These are phyloP conservation scores for Camelina laxa DNA, from an alignment of 345 rosid species.

Conservation along the genomic window DNA sequence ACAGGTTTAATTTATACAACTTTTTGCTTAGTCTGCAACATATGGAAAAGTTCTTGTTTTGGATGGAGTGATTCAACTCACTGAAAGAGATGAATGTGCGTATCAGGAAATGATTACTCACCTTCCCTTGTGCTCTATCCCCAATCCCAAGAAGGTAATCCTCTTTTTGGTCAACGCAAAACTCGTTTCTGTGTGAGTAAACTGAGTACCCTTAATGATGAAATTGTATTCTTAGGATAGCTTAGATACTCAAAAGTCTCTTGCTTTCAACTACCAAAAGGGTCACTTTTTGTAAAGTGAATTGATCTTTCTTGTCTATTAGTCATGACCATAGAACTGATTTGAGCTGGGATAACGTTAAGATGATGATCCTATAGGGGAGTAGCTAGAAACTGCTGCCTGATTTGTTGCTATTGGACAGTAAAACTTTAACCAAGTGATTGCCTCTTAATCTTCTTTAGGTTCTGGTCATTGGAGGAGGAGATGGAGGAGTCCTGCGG, in stretches of 20 bases:
- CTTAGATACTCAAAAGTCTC: not conserved
- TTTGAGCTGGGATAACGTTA: not conserved
- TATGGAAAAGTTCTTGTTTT: conserved; percentile 93
- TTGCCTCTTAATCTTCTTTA: conserved; percentile 40
- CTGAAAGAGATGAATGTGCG: conserved; percentile 98
- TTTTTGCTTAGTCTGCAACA: conserved; percentile 74
- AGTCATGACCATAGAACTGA: not conserved
- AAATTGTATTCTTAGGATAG: not conserved
- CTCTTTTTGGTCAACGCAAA: no score
- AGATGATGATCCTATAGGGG: not conserved
- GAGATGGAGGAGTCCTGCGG: conserved; percentile 92
- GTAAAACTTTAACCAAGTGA: not conserved
- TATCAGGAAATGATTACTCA: conserved; percentile 99
- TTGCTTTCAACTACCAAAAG: not conserved
- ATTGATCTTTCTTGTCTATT: not conserved
- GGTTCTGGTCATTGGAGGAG: conserved; percentile 98
- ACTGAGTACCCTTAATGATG: not conserved
- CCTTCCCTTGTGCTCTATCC: conserved; percentile 90
- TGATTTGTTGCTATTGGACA: not conserved
- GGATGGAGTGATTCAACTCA: conserved; percentile 97
- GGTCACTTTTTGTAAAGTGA: not conserved
- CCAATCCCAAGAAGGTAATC: conserved; percentile 54
- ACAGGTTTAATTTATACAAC: no score
- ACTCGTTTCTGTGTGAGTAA: not conserved
- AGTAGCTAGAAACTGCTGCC: not conserved